These are phyloP conservation scores for Pezicula rhizophila DNA, from an alignment of 2,329 filamentous ascomycete species.

Conservation along the genomic window DNA sequence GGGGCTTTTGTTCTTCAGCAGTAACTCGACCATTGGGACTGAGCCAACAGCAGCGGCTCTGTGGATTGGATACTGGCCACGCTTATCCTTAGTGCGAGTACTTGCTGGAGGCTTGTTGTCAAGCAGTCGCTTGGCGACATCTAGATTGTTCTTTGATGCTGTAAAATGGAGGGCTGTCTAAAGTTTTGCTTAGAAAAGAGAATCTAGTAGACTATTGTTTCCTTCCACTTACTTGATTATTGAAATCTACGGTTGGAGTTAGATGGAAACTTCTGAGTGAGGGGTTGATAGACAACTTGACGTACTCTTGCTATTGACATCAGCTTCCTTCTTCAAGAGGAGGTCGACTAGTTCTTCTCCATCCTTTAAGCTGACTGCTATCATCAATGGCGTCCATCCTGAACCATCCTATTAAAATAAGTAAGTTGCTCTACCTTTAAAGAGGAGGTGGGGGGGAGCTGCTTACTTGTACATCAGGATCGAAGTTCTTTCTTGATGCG, in stretches of 20 bases:
- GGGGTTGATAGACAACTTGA: neutral
- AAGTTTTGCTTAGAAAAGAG: constrained; percentile 2
- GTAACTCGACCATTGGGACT: constrained; percentile 74
- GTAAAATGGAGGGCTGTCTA: constrained; percentile 88
- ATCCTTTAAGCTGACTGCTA: constrained; percentile 69
- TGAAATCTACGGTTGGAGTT: constrained; percentile 44
- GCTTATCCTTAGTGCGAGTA: constrained; percentile 73
- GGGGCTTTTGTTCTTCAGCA: constrained; percentile 73
- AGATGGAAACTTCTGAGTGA: neutral
- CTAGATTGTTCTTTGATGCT: constrained; percentile 82
- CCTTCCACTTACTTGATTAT: constrained; percentile 47
- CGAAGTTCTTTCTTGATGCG: constrained; percentile 65
- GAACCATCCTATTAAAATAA: constrained; percentile 53
- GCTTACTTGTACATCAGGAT: constrained; percentile 71
- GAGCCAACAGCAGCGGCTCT: constrained; percentile 86
- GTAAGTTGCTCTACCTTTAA: neutral
- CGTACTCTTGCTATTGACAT: constrained; percentile 67
- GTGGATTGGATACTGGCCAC: constrained; percentile 87
- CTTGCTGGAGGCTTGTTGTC: constrained; percentile 64
- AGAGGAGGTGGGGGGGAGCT: neutral
- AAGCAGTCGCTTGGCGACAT: constrained; percentile 73
- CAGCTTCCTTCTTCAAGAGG: constrained; percentile 63
- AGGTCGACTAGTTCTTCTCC: constrained; percentile 62
- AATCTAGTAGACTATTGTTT: neutral
- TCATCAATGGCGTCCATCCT: constrained; percentile 83